Evolutionary conservation across 768 basidiomycete species (phyloP), one percentile per base, ranked within the genome.

Genomic region (Hortiboletus flavorubellus): DNA sequence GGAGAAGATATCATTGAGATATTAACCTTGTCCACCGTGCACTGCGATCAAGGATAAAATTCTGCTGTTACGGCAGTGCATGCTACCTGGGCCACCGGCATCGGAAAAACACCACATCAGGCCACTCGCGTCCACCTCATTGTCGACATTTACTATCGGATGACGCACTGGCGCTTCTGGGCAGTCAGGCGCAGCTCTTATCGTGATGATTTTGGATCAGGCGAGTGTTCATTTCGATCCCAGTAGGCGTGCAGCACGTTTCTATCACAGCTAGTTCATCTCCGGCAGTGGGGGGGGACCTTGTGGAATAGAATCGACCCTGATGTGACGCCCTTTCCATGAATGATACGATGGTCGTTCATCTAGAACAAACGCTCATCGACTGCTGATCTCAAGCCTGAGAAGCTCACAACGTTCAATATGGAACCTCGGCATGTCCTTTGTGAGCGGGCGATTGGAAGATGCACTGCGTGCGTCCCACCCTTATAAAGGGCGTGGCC

Each of bases 381-480:
- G 29, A 43, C 42, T 40, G 31, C 15, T 38, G 48, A 49, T 42
- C 41, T 51, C 39, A 18, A 37, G 37, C 35, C 14, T 2, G 42
- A 59, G 64, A 64, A 66, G 55, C 39, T 49, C 30, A 31, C 51
- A 38, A 33, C 54, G 16, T 50, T 48, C 50, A 11, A 33, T 48
- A 34, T 52, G 23, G 29, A 45, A 51, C 40, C 35, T 51, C 38
- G 7, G 38, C 48, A 47, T 37, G 39, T 54, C 45, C 59, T 46
- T 52, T 46, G 46, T 58, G 54, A 46, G n/a, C 53, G 52, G 58
- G 35, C 53, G 37, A 40, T 49, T 46, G 49, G 43, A 46, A 31
- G 30, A 18, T 33, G 6, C 45, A 8, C 49, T 41, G 60, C 48
- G 16, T 31, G 44, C 57, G 46, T 38, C 16, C 34, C 45, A 18